Percentiles rank a stretch among this genome's conserved stretches.
phyloP scores from a whole-genome alignment of 2,329 filamentous ascomycete species.

The Davidsoniella virescens region DNA sequence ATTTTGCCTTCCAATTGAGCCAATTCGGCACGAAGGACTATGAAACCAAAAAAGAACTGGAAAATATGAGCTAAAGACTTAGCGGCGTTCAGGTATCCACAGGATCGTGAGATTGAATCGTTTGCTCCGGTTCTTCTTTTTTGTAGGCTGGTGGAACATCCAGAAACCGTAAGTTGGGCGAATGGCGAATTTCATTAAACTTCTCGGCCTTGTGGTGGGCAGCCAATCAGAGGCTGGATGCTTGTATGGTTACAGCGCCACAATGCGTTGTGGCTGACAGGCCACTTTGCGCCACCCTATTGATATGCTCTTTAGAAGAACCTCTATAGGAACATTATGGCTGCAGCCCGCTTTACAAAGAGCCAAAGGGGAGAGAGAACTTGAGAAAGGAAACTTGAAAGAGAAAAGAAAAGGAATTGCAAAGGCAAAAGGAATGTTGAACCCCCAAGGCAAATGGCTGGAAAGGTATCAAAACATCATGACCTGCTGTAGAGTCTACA shows the following conservation, averaged over 20 bases:
- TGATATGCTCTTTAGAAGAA: no score
- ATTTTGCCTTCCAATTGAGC: slow-evolving; percentile 4
- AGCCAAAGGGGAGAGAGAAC: no score
- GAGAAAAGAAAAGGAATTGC: no score
- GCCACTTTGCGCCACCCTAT: neutral
- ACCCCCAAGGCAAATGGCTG: no score
- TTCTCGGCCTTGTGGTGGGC: neutral
- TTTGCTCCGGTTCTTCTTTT: neutral
- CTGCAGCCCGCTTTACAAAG: no score
- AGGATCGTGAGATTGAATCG: neutral
- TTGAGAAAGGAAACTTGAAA: no score
- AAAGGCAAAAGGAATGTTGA: no score
- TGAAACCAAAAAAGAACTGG: neutral
- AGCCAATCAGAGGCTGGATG: neutral
- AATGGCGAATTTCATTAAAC: neutral
- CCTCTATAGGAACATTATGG: no score
- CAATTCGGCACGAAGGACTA: neutral
- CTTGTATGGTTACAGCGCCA: neutral
- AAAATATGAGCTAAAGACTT: neutral
- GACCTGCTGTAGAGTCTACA: no score
- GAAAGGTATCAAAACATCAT: no score
- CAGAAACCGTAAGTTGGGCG: neutral
- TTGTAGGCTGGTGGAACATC: neutral
- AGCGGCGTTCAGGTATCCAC: neutral
- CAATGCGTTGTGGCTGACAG: neutral